Conservation (phyloP, 352 stramenopile genomes). For the Globisporangium abappressorium region DNA sequence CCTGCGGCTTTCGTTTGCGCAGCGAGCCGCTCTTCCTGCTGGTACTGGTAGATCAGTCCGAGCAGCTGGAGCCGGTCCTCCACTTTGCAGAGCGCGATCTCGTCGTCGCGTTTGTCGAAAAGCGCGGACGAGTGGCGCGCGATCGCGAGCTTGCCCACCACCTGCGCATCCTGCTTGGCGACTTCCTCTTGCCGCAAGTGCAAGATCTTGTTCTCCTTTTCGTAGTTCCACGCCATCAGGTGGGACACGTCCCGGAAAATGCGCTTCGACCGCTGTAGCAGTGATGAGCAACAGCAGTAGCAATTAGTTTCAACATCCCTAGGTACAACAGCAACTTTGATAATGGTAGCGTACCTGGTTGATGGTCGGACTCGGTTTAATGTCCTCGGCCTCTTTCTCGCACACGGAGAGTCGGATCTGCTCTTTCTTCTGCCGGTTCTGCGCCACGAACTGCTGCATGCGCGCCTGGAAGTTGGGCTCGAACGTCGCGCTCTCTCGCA, state of each 20-base stretch:
- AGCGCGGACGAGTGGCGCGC: slow-evolving; percentile 31
- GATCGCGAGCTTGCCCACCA: slow-evolving; percentile 33
- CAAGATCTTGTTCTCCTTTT: slow-evolving; percentile 54
- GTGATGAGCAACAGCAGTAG: background rate
- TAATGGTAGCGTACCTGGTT: slow-evolving; percentile 37
- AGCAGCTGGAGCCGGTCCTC: slow-evolving; percentile 68
- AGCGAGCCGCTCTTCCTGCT: slow-evolving; percentile 49
- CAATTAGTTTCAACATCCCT: background rate
- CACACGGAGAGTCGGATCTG: slow-evolving; percentile 38
- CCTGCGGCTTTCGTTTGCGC: slow-evolving; percentile 16
- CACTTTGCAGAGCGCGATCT: slow-evolving; percentile 59
- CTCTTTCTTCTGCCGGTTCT: slow-evolving; percentile 43
- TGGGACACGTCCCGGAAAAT: slow-evolving; percentile 59
- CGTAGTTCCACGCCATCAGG: slow-evolving; percentile 56
- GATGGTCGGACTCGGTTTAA: slow-evolving; percentile 41
- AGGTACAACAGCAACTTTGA: background rate
- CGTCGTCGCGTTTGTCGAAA: slow-evolving; percentile 36
- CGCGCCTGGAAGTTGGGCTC: slow-evolving; percentile 63
- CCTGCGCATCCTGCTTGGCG: slow-evolving; percentile 25
- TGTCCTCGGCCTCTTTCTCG: slow-evolving; percentile 24
- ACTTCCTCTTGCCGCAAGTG: slow-evolving; percentile 37
- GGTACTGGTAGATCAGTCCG: slow-evolving; percentile 66
- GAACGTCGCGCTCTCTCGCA: slow-evolving; percentile 45
- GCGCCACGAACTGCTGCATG: slow-evolving; percentile 44
- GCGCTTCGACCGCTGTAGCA: slow-evolving; percentile 50